A percentile compares a stretch with the other conserved stretches of the same genome.
Conservation (phyloP, 345 rosid genomes). For the Reutealis trisperma region DNA sequence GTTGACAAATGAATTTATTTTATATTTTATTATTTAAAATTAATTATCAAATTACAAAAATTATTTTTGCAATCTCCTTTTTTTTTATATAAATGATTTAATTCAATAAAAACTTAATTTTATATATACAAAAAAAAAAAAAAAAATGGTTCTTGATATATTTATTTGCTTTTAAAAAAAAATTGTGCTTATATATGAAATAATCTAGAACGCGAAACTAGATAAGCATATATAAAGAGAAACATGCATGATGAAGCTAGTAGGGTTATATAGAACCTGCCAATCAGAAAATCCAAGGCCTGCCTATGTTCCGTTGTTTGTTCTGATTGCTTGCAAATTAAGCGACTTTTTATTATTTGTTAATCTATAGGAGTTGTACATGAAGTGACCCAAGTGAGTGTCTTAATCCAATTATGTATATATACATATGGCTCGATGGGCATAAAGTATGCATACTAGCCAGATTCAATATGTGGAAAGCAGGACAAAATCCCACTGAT, state of each 20-base stretch:
- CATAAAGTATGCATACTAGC: background rate
- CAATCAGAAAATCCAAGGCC: conserved; percentile 21
- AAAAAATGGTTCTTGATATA: background rate
- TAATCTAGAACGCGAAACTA: background rate
- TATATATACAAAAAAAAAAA: too few species aligned
- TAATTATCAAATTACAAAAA: too few species aligned
- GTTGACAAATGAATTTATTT: too few species aligned
- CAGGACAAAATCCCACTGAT: too few species aligned
- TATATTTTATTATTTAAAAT: too few species aligned
- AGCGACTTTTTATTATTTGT: too few species aligned
- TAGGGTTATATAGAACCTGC: conserved; percentile 13
- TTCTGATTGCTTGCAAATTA: background rate
- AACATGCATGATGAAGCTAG: background rate
- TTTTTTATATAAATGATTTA: too few species aligned
- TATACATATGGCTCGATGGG: background rate
- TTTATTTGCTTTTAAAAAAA: too few species aligned
- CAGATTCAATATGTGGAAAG: too few species aligned
- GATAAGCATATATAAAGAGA: background rate
- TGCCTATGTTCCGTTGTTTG: conserved; percentile 14
- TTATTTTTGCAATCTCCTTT: too few species aligned
- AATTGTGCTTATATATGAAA: background rate
- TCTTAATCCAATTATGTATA: too few species aligned
- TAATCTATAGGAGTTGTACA: background rate
- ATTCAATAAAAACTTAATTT: too few species aligned
- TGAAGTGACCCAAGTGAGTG: background rate